Evolutionary conservation across 2,329 filamentous ascomycete species (phyloP), one percentile per base, ranked within the genome.

Genomic region (Aureobasidium namibiae): DNA sequence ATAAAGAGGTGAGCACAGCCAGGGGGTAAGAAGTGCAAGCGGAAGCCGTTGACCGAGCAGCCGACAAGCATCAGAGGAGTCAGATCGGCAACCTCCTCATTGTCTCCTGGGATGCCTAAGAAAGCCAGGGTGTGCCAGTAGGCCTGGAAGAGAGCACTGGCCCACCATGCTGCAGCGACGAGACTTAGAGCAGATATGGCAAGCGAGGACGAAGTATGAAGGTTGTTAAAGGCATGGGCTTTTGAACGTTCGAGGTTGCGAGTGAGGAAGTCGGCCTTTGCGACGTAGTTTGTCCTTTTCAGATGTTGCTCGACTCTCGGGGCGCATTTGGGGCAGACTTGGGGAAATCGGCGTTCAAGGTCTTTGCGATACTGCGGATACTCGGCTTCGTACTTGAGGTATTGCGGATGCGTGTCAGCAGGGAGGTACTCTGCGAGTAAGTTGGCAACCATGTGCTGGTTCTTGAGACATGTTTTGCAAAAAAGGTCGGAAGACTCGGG

Each of bases 311-410:
- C 82, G 23, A 92, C 92, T 62, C 78, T 83, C 6, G 86, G 87
- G 63, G 89, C 87, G 72, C 94, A 99, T 46, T 83, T 78, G 63
- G 81, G 81, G 75, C 94, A 99, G 61, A 96, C 87, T 68, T 94
- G 90, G 0, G 94, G 94, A 69, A 96, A 97, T 52, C 88, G 82
- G 66, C 84, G 79, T 74, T 96, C 92, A 18, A 96, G 78, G 54
- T 85, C 80, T 62, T 78, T 80, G 62, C 86, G 85, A 70, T 88
- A 95, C 36, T 80, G 78, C 63, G 85, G 86, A 66, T 89, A 87
- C 50, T 82, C 81, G 58, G 79, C 80, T 70, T 91, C 87, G 63
- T 86, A 86, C 61, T 83, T 79, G 3, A 75, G 76, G 70, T 92
- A 90, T 56, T 87, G 80, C 0, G 88, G 85, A 64, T 92, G 82